Evolutionary conservation across 1,284 basidiomycete species (phyloP).

Genomic region (Cutaneotrichosporon cavernicola): DNA sequence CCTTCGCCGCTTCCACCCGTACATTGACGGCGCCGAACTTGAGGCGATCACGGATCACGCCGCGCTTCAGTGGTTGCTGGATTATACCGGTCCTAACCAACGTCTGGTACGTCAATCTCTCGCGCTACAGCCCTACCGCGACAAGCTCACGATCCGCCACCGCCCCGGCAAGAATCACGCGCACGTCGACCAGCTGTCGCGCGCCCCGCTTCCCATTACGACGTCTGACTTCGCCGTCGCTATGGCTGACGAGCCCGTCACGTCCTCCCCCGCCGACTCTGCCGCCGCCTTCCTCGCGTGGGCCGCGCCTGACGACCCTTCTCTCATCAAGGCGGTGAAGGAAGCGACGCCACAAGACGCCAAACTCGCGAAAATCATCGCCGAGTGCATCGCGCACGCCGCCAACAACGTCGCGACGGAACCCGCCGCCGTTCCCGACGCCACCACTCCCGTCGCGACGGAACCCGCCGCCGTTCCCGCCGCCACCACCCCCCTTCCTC

Average conservation of each 20-base stretch:
- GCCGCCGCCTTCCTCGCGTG: not conserved
- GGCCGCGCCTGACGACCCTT: too few relatives aligned
- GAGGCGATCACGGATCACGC: not conserved
- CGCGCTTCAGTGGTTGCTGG: not conserved
- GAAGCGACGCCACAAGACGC: too few relatives aligned
- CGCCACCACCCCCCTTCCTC: too few relatives aligned
- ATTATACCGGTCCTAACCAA: not conserved
- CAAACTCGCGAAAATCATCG: too few relatives aligned
- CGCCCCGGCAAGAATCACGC: not conserved
- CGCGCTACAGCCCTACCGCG: not conserved
- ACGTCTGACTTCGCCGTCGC: too few relatives aligned
- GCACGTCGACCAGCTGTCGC: not conserved
- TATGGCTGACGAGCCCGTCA: not conserved
- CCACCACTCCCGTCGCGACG: too few relatives aligned
- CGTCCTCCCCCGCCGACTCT: too few relatives aligned
- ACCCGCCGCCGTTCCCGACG: too few relatives aligned
- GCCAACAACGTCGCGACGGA: too few relatives aligned
- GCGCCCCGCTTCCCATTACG: not conserved
- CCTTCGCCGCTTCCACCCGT: not conserved
- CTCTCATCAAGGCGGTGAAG: too few relatives aligned
- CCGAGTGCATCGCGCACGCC: too few relatives aligned
- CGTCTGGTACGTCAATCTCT: not conserved
- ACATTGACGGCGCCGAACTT: not conserved
- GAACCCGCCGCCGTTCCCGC: too few relatives aligned
- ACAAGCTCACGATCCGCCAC: not conserved